Base-by-base conservation (phyloP, 78 protist genomes). In the Anaeramoeba flamelloides region DNA sequence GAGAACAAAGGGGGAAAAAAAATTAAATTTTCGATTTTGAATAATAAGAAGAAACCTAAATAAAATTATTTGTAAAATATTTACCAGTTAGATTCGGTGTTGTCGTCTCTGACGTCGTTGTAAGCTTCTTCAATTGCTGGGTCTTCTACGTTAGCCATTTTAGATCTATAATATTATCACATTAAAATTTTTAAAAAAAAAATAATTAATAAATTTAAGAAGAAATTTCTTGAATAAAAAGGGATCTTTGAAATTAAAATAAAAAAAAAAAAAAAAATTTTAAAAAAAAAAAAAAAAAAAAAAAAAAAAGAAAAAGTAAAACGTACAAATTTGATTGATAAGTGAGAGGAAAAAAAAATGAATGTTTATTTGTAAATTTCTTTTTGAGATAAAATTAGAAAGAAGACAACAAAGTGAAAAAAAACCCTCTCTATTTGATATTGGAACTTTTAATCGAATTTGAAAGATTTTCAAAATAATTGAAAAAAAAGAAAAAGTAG, bases 231-330 rank as follows among this genome's bases (percentile, higher is more conserved):
- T 31, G 40, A 65, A n/a, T 30, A 65, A 65, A n/a, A n/a, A 65
- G n/a, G n/a, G n/a, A n/a, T 31, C n/a, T n/a, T 65, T 31, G 74
- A 65, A n/a, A 65, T 31, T 30, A 65, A n/a, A n/a, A 65, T 31
- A n/a, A 65, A 65, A n/a, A 65, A n/a, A n/a, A 65, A 65, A n/a
- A 65, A n/a, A n/a, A 65, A 65, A n/a, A 65, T 30, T 30, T 31
- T 31, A n/a, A 65, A n/a, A n/a, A 65, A 65, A n/a, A 65, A n/a
- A n/a, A 65, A 65, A n/a, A 65, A 65, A n/a, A 65, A 65, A 65
- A n/a, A 65, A n/a, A 65, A 65, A n/a, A 65, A 31, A 31, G 74
- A 65, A 31, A 31, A n/a, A 31, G 74, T 31, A n/a, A 65, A 31
- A n/a, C n/a, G n/a, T 65, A n/a, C 40, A 65, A 65, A 65, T 65